Percentiles rank a stretch among this genome's conserved stretches.
phyloP scores from a whole-genome alignment of 2,329 filamentous ascomycete species.

The Diatrype stigma region DNA sequence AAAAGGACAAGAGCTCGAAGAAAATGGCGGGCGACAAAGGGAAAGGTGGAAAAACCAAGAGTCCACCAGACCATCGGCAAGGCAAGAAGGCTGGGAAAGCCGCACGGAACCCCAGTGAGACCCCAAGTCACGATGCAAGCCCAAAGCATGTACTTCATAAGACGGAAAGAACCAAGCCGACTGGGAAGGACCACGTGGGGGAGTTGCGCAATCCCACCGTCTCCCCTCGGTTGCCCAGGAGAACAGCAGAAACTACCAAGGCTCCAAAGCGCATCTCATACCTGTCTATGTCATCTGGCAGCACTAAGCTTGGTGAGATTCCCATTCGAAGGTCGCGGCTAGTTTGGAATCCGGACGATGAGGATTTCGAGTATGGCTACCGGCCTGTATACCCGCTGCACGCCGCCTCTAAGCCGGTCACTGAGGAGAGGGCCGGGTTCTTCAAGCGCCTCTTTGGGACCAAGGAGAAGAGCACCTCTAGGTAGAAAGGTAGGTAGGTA shows the following conservation, averaged over 20 bases:
- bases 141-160: neutral
- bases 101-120: no score
- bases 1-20: neutral
- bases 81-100: no score
- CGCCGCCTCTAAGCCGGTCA: neutral
- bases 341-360: neutral
- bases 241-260: neutral
- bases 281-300: slow-evolving; percentile 37
- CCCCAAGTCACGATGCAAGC: no score
- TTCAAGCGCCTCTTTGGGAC: neutral
- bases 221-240: neutral
- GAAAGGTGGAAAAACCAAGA: neutral
- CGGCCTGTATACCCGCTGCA: slow-evolving; percentile 6
- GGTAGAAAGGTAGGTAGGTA: no score
- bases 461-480: neutral
- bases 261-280: slow-evolving; percentile 20
- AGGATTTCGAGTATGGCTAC: neutral
- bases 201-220: neutral
- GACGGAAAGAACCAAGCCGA: neutral
- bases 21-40: neutral
- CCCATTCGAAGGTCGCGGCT: slow-evolving; percentile 6
- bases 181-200: neutral
- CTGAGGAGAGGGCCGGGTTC: neutral
- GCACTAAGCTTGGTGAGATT: slow-evolving; percentile 43
- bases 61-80: neutral